phyloP scores from a whole-genome alignment of 495 filamentous ascomycete species.

The Penicillium pancosmium region DNA sequence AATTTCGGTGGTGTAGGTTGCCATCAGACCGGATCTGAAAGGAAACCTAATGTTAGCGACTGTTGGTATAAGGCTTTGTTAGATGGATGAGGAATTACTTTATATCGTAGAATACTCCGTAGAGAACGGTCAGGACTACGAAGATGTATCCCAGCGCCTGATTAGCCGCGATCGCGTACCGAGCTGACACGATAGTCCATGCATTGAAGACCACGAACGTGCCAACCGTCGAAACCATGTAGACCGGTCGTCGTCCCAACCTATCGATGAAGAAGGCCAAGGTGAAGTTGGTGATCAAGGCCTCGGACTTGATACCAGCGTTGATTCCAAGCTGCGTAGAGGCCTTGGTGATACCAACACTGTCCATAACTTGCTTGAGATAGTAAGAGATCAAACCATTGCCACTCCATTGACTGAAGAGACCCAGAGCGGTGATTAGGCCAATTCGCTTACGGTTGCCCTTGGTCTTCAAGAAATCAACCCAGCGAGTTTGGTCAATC shows the following conservation, averaged over 20 bases:
- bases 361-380: slow-evolving; percentile 55
- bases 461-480: slow-evolving; percentile 65
- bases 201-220: slow-evolving; percentile 61
- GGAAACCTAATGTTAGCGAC: neutral
- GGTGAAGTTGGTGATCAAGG: slow-evolving; percentile 44
- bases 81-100: slow-evolving; percentile 9
- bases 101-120: slow-evolving; percentile 59
- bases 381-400: slow-evolving; percentile 71
- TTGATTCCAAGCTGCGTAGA: slow-evolving; percentile 48
- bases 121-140: slow-evolving; percentile 63
- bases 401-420: slow-evolving; percentile 66
- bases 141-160: slow-evolving; percentile 50
- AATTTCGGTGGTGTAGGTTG: slow-evolving; percentile 68
- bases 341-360: slow-evolving; percentile 54
- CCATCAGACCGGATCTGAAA: slow-evolving; percentile 62
- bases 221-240: slow-evolving; percentile 57
- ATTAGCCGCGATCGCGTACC: slow-evolving; percentile 50
- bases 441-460: slow-evolving; percentile 68
- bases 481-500: slow-evolving; percentile 37
- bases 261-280: slow-evolving; percentile 62
- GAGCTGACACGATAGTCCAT: slow-evolving; percentile 59
- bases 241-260: slow-evolving; percentile 60
- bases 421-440: slow-evolving; percentile 59
- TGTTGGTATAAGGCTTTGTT: neutral
- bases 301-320: slow-evolving; percentile 22